Evolutionary conservation across 805 yeast genomes (phyloP), one percentile per base, ranked within the genome.

Genomic region (Yarrowia sp.): DNA sequence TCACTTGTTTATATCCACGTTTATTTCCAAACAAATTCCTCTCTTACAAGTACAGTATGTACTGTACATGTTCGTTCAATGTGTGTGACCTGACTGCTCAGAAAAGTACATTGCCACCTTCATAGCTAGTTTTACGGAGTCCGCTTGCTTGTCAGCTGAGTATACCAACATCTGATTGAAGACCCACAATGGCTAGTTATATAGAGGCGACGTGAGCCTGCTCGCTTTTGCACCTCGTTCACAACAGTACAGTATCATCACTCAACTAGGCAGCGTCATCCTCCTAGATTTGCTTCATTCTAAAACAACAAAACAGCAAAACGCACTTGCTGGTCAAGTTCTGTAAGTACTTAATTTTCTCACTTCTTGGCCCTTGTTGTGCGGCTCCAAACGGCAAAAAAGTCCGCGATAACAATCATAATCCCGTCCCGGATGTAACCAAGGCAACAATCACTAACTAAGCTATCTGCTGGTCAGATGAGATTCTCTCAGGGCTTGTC

Each of bases 401-500:
- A 4, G 17, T 43, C 49, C 49, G 16, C 22, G 2, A 14, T 16
- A 3, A 16, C 14, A n/a, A n/a, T n/a, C n/a, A n/a, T n/a, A n/a
- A n/a, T n/a, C n/a, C n/a, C n/a, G n/a, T n/a, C n/a, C n/a, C n/a
- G n/a, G 28, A 8, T 5, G 10, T 43, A 9, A 12, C 44, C 30
- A 22, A 16, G 28, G 30, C 19, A 24, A 24, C 30, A n/a, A 9
- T 26, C 22, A 26, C 52, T 46, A 46, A 46, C 52, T 28, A 11
- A 46, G 35, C 36, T 17, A n/a, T 9, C 54, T 48, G 54, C 54
- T 48, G 38, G 54, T 28, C 54, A 48, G 54, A 48, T 48, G 54
- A 48, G 28, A 48, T 19, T 48, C 38, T 48, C 54, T 48, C 38
- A 9, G 38, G 54, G 54, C 11, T 19, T 48, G 52, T 19, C 38